These are phyloP conservation scores for Porphyrellus cyaneotinctus DNA, from an alignment of 768 basidiomycete species.

Conservation along the genomic window DNA sequence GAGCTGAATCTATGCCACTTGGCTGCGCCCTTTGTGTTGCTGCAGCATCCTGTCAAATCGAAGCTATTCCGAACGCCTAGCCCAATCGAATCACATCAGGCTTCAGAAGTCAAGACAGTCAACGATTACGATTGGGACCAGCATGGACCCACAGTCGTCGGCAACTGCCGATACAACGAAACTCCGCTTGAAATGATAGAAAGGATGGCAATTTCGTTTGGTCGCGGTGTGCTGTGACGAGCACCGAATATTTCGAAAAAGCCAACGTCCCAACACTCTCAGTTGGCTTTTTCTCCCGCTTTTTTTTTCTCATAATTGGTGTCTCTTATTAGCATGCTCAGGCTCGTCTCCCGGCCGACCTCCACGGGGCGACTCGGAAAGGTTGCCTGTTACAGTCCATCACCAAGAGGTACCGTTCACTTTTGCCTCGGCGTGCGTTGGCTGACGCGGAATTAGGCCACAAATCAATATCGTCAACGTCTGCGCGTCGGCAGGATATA, in stretches of 20 bases:
- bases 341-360: slow-evolving; percentile 65
- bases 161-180: slow-evolving; percentile 9
- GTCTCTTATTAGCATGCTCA: slow-evolving; percentile 48
- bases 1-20: background rate
- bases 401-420: slow-evolving; percentile 30
- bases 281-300: slow-evolving; percentile 21
- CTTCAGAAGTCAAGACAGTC: too few relatives aligned
- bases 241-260: slow-evolving; percentile 24
- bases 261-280: slow-evolving; percentile 11
- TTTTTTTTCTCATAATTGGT: slow-evolving; percentile 17
- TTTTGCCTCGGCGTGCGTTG: background rate
- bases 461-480: slow-evolving; percentile 62
- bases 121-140: too few relatives aligned
- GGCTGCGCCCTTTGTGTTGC: background rate
- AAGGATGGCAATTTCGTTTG: slow-evolving; percentile 17
- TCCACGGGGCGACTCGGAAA: slow-evolving; percentile 70
- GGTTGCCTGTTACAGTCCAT: slow-evolving; percentile 42
- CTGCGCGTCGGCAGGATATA: slow-evolving; percentile 69
- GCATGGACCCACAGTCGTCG: too few relatives aligned
- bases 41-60: background rate
- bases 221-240: slow-evolving; percentile 44
- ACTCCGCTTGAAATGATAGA: slow-evolving; percentile 22
- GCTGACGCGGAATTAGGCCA: slow-evolving; percentile 39
- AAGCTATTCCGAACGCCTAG: too few relatives aligned
- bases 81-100: too few relatives aligned